phyloP scores from a whole-genome alignment of 2,329 filamentous ascomycete genomes.

The Catunica adiposa region DNA sequence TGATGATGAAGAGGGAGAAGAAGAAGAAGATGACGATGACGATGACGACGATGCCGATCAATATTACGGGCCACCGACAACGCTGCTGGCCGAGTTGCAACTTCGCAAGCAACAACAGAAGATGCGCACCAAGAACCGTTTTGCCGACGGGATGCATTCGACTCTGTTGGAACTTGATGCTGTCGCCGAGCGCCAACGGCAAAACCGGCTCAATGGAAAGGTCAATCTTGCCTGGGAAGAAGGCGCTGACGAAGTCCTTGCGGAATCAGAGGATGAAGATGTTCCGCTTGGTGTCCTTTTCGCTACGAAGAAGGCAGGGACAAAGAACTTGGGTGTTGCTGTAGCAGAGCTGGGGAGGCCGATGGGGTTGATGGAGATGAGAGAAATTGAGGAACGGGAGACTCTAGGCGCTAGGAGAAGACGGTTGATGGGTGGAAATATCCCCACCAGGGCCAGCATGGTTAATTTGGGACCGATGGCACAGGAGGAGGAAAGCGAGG shows the following conservation, averaged over 20 bases:
- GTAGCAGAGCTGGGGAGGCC: conserved; percentile 44
- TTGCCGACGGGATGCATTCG: conserved; percentile 68
- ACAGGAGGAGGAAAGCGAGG: conserved; percentile 26
- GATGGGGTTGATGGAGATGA: conserved; percentile 59
- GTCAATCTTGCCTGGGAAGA: conserved; percentile 88
- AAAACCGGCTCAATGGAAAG: conserved; percentile 54
- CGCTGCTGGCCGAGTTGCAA: conserved; percentile 80
- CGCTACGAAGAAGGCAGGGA: conserved; percentile 41
- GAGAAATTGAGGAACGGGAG: conserved; percentile 83
- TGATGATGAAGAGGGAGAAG: conserved; percentile 16
- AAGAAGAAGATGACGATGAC: conserved; percentile 25
- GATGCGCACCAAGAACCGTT: conserved; percentile 51
- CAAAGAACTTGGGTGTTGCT: conserved; percentile 28
- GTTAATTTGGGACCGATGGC: background rate
- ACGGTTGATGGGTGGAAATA: conserved; percentile 46
- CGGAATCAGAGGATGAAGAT: conserved; percentile 56
- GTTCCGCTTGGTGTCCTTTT: conserved; percentile 73
- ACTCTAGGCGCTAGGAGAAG: conserved; percentile 64
- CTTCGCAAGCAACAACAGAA: conserved; percentile 80
- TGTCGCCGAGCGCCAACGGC: conserved; percentile 69
- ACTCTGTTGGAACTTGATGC: conserved; percentile 83
- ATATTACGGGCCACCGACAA: conserved; percentile 64
- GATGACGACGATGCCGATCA: conserved; percentile 31
- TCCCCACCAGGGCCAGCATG: conserved; percentile 24
- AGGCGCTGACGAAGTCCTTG: conserved; percentile 27